Evolutionary conservation across 2,329 filamentous ascomycete species (phyloP).

Genomic region (Ciborinia camelliae): DNA sequence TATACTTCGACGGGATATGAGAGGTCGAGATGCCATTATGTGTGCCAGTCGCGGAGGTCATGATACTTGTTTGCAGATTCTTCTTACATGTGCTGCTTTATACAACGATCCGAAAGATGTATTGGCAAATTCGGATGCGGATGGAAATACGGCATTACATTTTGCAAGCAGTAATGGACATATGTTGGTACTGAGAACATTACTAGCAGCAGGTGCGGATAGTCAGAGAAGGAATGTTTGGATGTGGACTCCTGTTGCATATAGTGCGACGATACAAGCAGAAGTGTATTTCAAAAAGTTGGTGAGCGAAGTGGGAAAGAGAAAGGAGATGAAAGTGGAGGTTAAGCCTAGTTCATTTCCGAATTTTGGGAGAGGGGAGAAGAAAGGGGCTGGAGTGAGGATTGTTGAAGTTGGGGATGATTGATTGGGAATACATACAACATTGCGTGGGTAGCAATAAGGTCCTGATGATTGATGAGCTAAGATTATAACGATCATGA

Average conservation of each 20-base stretch:
- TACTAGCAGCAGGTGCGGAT: conserved; percentile 76
- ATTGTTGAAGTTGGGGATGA: conserved; percentile 16
- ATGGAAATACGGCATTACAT: conserved; percentile 84
- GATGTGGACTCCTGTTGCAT: conserved; percentile 80
- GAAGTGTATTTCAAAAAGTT: conserved; percentile 81
- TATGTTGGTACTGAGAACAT: conserved; percentile 69
- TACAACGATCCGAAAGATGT: conserved; percentile 23
- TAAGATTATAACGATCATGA: conserved; percentile 10
- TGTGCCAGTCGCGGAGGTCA: conserved; percentile 58
- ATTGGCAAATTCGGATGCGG: conserved; percentile 57
- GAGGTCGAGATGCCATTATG: conserved; percentile 71
- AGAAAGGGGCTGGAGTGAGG: conserved; percentile 22
- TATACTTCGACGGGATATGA: conserved; percentile 56
- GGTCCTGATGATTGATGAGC: conserved; percentile 12
- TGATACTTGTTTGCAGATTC: conserved; percentile 62
- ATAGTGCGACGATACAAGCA: conserved; percentile 76
- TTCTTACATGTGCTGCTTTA: conserved; percentile 56
- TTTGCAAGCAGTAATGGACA: conserved; percentile 82
- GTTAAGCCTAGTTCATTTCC: conserved; percentile 20
- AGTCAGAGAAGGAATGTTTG: conserved; percentile 68
- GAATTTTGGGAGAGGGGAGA: conserved; percentile 29
- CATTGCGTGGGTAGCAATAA: neutral
- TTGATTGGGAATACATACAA: neutral
- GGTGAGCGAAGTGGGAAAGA: conserved; percentile 66
- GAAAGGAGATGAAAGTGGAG: conserved; percentile 42